Conservation (phyloP, 2,329 filamentous ascomycete species). For the Sclerotinia trifoliorum region DNA sequence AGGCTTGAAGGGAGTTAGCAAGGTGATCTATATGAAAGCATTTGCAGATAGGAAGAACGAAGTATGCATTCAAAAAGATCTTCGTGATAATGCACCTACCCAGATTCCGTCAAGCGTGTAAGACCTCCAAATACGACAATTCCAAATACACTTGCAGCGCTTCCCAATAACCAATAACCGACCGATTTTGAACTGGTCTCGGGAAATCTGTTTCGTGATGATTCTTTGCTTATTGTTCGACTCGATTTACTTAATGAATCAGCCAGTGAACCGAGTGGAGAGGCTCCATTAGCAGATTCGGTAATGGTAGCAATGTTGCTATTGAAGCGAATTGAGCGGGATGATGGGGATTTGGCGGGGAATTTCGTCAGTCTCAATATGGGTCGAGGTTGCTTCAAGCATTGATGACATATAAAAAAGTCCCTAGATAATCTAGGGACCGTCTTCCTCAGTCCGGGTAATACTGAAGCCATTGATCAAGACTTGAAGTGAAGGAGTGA, state of each 20-base stretch:
- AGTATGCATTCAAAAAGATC: not conserved
- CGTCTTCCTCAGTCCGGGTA: constrained; percentile 36
- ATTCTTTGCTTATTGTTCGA: constrained; percentile 29
- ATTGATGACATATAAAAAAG: constrained; percentile 40
- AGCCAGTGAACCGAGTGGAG: constrained; percentile 29
- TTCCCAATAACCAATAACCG: constrained; percentile 89
- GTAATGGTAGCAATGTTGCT: constrained; percentile 30
- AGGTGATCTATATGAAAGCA: not conserved
- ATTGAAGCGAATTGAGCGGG: constrained; percentile 37
- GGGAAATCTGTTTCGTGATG: constrained; percentile 31
- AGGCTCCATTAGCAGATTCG: constrained; percentile 15
- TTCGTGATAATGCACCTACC: constrained; percentile 52
- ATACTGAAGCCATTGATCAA: constrained; percentile 38
- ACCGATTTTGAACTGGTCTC: constrained; percentile 71
- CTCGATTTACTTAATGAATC: constrained; percentile 24
- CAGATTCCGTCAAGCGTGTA: constrained; percentile 92
- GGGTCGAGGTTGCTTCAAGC: constrained; percentile 29
- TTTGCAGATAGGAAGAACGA: not conserved
- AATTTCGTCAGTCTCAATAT: constrained; percentile 22
- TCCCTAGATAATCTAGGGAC: constrained; percentile 34
- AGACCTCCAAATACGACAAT: constrained; percentile 95
- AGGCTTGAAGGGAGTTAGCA: constrained; percentile 48
- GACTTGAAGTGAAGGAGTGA: not conserved
- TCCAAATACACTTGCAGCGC: constrained; percentile 90
- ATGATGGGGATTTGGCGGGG: constrained; percentile 29